These are phyloP conservation scores for Diaporthe sp. DNA, from an alignment of 2,329 filamentous ascomycete genomes.

Conservation along the genomic window DNA sequence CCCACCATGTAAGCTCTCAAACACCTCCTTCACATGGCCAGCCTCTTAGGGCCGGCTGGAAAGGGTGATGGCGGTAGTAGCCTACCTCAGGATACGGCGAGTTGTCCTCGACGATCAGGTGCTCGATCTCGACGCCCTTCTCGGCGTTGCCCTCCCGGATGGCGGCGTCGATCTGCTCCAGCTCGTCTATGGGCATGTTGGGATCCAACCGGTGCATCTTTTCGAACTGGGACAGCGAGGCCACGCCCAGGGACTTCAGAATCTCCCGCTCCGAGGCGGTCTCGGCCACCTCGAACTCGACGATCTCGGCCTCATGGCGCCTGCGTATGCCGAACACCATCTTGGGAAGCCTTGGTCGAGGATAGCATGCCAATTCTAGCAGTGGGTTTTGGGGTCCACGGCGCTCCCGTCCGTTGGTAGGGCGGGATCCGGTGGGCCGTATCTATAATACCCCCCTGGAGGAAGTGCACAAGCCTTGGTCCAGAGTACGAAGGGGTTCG, in stretches of 20 bases:
- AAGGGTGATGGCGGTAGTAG: constrained; percentile 9
- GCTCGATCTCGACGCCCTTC: constrained; percentile 69
- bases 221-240: constrained; percentile 68
- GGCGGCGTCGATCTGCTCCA: constrained; percentile 71
- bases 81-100: constrained; percentile 76
- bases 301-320: constrained; percentile 40
- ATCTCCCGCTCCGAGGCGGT: constrained; percentile 41
- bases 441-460: neutral
- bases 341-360: constrained; percentile 6
- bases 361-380: constrained; percentile 24
- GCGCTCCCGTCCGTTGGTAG: neutral
- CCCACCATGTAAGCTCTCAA: constrained; percentile 37
- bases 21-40: neutral
- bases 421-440: neutral
- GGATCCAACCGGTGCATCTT: constrained; percentile 74
- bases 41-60: neutral
- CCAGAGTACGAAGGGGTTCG: neutral
- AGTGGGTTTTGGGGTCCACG: neutral
- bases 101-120: constrained; percentile 72
- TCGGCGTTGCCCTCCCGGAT: constrained; percentile 67
- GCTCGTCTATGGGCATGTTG: constrained; percentile 73
- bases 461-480: neutral
- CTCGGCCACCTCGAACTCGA: constrained; percentile 40
- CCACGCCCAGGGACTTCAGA: constrained; percentile 39
- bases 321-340: constrained; percentile 39